Evolutionary conservation across 371 early-diverging fungal species (phyloP).

Genomic region (Lichtheimia hyalospora): DNA sequence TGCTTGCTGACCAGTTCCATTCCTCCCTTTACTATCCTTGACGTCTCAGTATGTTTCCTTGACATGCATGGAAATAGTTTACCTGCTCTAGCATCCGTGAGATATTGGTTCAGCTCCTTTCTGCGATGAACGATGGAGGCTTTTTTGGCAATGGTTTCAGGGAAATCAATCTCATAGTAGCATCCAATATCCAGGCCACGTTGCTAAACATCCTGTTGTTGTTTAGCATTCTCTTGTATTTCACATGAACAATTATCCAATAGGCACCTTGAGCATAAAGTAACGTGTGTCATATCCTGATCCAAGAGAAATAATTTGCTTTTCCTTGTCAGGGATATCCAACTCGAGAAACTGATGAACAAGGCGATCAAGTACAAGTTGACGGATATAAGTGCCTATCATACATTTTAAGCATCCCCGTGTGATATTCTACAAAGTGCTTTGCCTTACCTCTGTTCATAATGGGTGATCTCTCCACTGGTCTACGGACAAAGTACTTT

Average conservation of each 20-base stretch:
- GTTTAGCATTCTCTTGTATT: not conserved
- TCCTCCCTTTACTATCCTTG: conserved; percentile 61
- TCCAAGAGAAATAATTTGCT: conserved; percentile 87
- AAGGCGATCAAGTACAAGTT: conserved; percentile 61
- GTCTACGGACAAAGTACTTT: conserved; percentile 67
- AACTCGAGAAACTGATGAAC: conserved; percentile 61
- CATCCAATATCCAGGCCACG: not conserved
- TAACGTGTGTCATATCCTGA: conserved; percentile 95
- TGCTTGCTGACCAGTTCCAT: conserved; percentile 65
- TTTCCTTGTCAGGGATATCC: conserved; percentile 22
- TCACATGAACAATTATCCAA: conserved; percentile 7
- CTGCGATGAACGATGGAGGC: conserved; percentile 63
- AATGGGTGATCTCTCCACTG: conserved; percentile 78
- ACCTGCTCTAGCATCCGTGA: not conserved
- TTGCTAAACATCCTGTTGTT: not conserved
- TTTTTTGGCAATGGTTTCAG: conserved; percentile 82
- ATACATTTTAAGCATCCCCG: conserved; percentile 7
- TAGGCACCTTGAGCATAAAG: conserved; percentile 57
- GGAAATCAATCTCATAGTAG: conserved; percentile 94
- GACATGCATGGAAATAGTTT: too few relatives aligned
- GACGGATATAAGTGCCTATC: conserved; percentile 75
- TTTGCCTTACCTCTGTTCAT: conserved; percentile 82
- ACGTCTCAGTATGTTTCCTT: too few relatives aligned
- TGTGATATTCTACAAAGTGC: not conserved
- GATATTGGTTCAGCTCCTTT: not conserved